Evolutionary conservation across 2,329 filamentous ascomycete species (phyloP).

Genomic region (Pseudogymnoascus sp.): DNA sequence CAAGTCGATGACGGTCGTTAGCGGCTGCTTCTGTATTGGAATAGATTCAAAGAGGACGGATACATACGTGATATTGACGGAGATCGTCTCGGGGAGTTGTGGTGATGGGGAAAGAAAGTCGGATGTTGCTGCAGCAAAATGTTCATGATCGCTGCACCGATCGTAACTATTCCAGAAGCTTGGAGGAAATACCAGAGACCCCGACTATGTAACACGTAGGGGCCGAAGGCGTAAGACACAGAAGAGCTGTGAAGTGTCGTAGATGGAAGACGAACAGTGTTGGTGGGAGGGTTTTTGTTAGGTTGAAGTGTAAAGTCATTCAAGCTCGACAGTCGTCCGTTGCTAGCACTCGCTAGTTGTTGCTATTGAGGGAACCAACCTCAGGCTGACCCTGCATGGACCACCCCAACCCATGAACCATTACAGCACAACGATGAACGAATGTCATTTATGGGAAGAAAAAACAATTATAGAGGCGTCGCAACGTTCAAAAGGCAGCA

Average conservation of each 20-base stretch:
- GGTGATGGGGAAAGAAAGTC: slow-evolving; percentile 50
- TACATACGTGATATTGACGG: slow-evolving; percentile 49
- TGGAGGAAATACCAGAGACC: neutral
- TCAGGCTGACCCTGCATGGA: slow-evolving; percentile 1
- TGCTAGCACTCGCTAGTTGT: slow-evolving; percentile 9
- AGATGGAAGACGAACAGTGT: neutral
- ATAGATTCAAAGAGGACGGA: neutral
- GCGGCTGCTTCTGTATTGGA: neutral
- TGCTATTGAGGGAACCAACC: neutral
- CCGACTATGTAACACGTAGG: neutral
- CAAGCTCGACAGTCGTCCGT: neutral
- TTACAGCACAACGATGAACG: neutral
- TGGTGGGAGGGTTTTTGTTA: slow-evolving; percentile 1
- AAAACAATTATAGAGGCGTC: neutral
- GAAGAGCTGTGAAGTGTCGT: neutral
- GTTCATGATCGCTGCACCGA: slow-evolving; percentile 45
- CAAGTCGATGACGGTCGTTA: slow-evolving; percentile 14
- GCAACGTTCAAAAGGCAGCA: neutral
- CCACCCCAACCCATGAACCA: neutral
- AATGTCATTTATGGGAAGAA: neutral
- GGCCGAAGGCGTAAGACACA: neutral
- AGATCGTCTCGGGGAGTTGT: slow-evolving; percentile 44
- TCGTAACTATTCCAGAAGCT: slow-evolving; percentile 1
- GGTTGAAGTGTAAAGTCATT: neutral
- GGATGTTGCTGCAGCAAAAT: slow-evolving; percentile 55